phyloP scores from a whole-genome alignment of 805 yeast genomes.

The Osmozyma mogii region DNA sequence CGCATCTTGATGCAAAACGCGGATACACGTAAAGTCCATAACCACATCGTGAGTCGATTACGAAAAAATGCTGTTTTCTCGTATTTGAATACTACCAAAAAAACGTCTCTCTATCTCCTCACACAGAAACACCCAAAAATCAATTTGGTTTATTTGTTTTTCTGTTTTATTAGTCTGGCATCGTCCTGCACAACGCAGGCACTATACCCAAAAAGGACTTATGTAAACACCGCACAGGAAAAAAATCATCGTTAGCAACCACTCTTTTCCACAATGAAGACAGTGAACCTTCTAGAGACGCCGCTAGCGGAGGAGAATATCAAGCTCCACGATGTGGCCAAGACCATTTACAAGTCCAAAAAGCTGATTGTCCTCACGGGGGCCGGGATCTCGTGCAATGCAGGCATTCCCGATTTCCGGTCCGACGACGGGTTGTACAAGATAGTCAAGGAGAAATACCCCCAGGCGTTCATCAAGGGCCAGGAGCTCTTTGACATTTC shows the following conservation, averaged over 20 bases:
- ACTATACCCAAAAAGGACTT: conserved; percentile 11
- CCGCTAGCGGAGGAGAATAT: conserved; percentile 24
- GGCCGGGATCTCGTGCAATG: conserved; percentile 94
- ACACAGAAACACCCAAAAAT: no score
- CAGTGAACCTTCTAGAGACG: conserved; percentile 17
- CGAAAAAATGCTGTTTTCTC: no score
- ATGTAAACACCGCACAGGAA: conserved; percentile 9
- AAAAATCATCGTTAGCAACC: neutral
- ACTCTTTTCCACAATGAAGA: conserved; percentile 17
- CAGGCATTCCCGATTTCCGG: conserved; percentile 95
- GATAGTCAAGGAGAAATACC: conserved; percentile 54
- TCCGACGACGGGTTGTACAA: conserved; percentile 79
- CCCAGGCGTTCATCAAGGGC: conserved; percentile 64
- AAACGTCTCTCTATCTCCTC: no score
- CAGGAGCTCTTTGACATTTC: conserved; percentile 88
- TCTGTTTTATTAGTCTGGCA: neutral
- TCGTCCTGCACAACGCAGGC: conserved; percentile 2
- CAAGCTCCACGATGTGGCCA: conserved; percentile 31
- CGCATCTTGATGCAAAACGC: no score
- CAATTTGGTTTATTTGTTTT: no score
- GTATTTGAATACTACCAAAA: no score
- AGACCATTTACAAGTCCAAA: conserved; percentile 42
- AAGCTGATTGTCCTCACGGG: conserved; percentile 75
- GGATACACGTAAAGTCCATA: no score
- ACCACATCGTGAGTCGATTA: no score